phyloP scores from a whole-genome alignment of 2,329 filamentous ascomycete species.

The Colletotrichum sp. region DNA sequence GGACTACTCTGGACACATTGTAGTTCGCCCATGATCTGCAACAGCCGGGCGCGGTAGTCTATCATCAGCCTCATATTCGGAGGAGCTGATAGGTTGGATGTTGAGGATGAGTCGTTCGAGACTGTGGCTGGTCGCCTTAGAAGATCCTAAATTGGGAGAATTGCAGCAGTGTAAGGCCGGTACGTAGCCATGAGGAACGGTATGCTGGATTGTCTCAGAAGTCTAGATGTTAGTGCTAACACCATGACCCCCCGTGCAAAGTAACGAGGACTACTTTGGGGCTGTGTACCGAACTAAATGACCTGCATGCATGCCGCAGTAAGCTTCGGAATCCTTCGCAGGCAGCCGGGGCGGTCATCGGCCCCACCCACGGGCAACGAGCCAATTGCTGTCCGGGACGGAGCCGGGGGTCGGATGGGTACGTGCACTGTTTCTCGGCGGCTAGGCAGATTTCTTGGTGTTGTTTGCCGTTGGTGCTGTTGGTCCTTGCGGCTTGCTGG shows the following conservation, averaged over 20 bases:
- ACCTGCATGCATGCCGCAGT: background rate
- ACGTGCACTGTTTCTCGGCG: background rate
- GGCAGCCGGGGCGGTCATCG: background rate
- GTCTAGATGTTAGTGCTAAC: background rate
- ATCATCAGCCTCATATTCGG: background rate
- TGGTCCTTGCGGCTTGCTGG: background rate
- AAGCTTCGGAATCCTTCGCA: background rate
- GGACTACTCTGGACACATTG: background rate
- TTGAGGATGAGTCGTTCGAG: background rate
- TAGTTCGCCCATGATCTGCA: background rate
- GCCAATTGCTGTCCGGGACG: background rate
- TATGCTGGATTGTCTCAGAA: background rate
- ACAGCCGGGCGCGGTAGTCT: background rate
- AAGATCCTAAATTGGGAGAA: background rate
- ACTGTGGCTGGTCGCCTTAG: background rate
- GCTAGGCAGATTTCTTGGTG: background rate
- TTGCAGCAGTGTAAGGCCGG: background rate
- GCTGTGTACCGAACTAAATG: background rate
- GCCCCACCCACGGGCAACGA: background rate
- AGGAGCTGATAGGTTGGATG: background rate
- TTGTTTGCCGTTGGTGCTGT: background rate
- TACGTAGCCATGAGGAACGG: background rate
- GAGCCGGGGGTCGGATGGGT: background rate
- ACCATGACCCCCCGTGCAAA: rapidly evolving
- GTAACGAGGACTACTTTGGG: background rate